A percentile compares a stretch with the other conserved stretches of the same genome.
phyloP scores from a whole-genome alignment of 2,329 filamentous ascomycete genomes.

The Hymenoscyphus scutula region DNA sequence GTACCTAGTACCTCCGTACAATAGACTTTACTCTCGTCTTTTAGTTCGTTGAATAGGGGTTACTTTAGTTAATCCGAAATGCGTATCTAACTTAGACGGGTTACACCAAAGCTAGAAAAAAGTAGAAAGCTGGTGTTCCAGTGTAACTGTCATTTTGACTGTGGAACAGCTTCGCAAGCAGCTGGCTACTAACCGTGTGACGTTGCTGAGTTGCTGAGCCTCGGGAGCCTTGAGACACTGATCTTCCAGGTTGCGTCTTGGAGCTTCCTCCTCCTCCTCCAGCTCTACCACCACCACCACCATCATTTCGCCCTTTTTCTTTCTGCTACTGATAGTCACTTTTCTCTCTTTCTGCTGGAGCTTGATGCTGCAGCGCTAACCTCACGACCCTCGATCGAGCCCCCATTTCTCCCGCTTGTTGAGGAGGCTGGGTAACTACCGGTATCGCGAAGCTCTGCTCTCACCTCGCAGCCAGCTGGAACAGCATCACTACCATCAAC shows the following conservation, averaged over 20 bases:
- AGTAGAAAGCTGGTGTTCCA: not conserved
- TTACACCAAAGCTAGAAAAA: not conserved
- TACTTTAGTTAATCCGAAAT: not conserved
- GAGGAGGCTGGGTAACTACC: not conserved
- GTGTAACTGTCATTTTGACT: not conserved
- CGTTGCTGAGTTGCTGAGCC: not conserved
- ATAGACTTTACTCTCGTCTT: no score
- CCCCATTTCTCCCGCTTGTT: not conserved
- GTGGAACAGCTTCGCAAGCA: not conserved
- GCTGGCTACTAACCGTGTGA: not conserved
- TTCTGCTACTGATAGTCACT: not conserved
- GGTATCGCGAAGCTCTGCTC: not conserved
- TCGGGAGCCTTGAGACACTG: not conserved
- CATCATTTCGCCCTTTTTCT: not conserved
- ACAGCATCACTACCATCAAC: conserved; percentile 14
- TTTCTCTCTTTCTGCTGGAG: not conserved
- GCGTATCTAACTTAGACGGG: not conserved
- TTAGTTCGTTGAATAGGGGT: not conserved
- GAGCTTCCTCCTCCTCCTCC: not conserved
- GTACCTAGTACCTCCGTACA: no score
- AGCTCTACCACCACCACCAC: no score
- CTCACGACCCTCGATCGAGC: not conserved
- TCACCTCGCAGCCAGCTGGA: conserved; percentile 6
- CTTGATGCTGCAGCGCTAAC: conserved; percentile 4
- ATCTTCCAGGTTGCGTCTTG: not conserved